phyloP scores from a whole-genome alignment of 75 land plant genomes.

The Cunninghamia lanceolata region DNA sequence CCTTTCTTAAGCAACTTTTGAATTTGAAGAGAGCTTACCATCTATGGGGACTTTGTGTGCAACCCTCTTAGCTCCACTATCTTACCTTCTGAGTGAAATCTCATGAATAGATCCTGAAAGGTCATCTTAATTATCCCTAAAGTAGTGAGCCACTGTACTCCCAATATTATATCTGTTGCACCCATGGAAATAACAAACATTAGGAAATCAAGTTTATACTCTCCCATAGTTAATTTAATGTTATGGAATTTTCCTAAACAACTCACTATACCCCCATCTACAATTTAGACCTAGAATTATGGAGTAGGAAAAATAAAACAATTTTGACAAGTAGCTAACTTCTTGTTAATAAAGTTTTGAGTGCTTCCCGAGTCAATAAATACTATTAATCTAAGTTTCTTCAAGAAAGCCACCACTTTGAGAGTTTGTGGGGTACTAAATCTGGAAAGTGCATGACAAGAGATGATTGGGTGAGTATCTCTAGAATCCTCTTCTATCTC shows the following conservation, averaged over 20 bases:
- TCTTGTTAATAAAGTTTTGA: not conserved
- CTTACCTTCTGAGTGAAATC: not conserved
- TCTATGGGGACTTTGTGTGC: not conserved
- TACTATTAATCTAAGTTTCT: not conserved
- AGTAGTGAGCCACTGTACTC: no score
- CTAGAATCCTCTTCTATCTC: not conserved
- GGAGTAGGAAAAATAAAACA: not conserved
- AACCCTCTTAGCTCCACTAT: not conserved
- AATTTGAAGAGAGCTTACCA: not conserved
- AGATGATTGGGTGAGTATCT: not conserved
- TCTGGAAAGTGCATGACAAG: not conserved
- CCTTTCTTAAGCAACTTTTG: not conserved
- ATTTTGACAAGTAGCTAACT: not conserved
- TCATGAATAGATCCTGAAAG: no score
- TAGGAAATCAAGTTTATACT: no score
- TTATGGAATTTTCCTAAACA: not conserved
- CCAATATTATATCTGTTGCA: not conserved
- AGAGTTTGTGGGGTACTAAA: not conserved
- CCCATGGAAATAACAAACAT: not conserved
- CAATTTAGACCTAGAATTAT: not conserved
- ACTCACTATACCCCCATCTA: not conserved
- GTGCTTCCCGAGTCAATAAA: not conserved
- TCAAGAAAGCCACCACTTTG: not conserved
- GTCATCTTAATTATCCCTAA: no score
- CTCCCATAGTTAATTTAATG: not conserved